phyloP scores from a whole-genome alignment of 768 basidiomycete genomes.

The Suillus variegatus region DNA sequence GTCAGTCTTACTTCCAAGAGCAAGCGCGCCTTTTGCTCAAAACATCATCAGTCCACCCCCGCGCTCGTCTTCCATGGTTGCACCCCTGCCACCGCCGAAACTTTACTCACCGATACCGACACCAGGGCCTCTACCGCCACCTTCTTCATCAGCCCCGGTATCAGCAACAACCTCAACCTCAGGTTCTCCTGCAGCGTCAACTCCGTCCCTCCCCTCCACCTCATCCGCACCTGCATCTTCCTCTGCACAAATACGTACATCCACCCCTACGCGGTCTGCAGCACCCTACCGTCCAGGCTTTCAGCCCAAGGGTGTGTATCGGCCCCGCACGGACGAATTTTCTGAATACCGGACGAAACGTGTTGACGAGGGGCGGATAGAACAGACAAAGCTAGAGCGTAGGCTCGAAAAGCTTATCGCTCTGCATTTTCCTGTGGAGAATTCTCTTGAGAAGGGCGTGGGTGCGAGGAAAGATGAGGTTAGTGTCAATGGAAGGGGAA shows the following conservation, averaged over 20 bases:
- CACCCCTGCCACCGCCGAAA: slow-evolving; percentile 17
- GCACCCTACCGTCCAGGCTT: slow-evolving; percentile 90
- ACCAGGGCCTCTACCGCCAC: background rate
- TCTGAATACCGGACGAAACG: slow-evolving; percentile 38
- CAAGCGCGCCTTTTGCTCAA: background rate
- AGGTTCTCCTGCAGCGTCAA: slow-evolving; percentile 21
- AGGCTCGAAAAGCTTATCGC: slow-evolving; percentile 85
- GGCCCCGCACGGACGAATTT: slow-evolving; percentile 84
- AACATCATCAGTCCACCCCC: slow-evolving; percentile 13
- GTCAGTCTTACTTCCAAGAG: background rate
- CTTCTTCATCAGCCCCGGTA: slow-evolving; percentile 17
- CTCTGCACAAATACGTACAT: slow-evolving; percentile 22
- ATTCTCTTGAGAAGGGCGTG: slow-evolving; percentile 15
- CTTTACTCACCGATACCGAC: slow-evolving; percentile 13
- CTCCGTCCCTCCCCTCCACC: slow-evolving; percentile 14
- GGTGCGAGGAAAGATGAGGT: slow-evolving; percentile 18
- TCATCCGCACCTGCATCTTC: slow-evolving; percentile 20
- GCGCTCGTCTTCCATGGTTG: slow-evolving; percentile 10
- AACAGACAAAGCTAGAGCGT: slow-evolving; percentile 82
- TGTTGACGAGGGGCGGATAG: slow-evolving; percentile 58
- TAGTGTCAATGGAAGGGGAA: slow-evolving; percentile 7
- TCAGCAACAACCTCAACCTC: slow-evolving; percentile 16
- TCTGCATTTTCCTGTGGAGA: slow-evolving; percentile 58
- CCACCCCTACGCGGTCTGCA: slow-evolving; percentile 25
- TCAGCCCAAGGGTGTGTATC: slow-evolving; percentile 86